phyloP scores from a whole-genome alignment of 23 red algal species.

The Cyanidium caldarium region DNA sequence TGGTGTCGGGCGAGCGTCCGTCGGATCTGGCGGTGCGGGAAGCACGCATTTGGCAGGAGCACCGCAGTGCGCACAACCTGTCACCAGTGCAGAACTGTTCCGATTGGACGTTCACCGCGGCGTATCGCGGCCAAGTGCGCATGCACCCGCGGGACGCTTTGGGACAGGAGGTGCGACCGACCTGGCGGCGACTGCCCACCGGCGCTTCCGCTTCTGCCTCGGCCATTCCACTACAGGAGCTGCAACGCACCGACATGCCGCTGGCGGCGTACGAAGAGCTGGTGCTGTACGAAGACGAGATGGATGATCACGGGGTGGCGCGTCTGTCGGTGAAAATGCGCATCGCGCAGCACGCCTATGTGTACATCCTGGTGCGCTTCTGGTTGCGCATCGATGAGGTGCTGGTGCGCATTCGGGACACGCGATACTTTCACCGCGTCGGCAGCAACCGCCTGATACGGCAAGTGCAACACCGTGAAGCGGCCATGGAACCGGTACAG shows the following conservation, averaged over 20 bases:
- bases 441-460: not conserved
- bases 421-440: constrained; percentile 67
- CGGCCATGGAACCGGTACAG: not conserved
- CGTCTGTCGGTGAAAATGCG: constrained; percentile 52
- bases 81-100: not conserved
- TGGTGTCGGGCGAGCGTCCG: not conserved
- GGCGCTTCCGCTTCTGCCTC: no score
- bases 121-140: no score
- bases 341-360: constrained; percentile 43
- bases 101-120: not conserved
- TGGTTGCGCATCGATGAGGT: constrained; percentile 75
- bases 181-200: no score
- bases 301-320: constrained; percentile 82
- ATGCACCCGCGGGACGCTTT: not conserved
- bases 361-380: constrained; percentile 64
- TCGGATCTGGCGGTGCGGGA: not conserved
- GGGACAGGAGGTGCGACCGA: not conserved
- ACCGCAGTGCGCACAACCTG: not conserved
- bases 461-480: constrained; percentile 1
- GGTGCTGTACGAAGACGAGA: constrained; percentile 78
- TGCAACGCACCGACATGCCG: constrained; percentile 34
- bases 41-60: not conserved
- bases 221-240: not conserved
- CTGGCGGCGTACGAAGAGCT: constrained; percentile 43
- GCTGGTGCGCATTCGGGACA: constrained; percentile 57